phyloP scores from a whole-genome alignment of 2,329 filamentous ascomycete species.

The Cercospora zeae-maydis region DNA sequence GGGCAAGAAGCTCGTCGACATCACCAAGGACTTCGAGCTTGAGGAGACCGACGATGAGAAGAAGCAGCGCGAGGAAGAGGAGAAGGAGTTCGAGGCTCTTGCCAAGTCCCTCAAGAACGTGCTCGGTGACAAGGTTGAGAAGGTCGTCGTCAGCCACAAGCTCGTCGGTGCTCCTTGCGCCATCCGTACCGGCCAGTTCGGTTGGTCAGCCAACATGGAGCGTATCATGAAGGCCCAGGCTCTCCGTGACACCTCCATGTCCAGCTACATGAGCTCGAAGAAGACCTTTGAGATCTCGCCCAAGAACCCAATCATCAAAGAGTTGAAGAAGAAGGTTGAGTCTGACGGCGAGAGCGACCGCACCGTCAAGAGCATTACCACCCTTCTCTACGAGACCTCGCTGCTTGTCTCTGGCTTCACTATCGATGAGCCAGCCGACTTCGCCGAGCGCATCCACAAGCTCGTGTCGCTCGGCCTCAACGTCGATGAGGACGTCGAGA shows the following conservation, averaged over 20 bases:
- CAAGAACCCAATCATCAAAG: slow-evolving; percentile 94
- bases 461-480: slow-evolving; percentile 96
- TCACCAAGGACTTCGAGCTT: slow-evolving; percentile 99
- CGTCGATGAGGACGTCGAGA: slow-evolving; percentile 89
- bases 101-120: slow-evolving; percentile 99
- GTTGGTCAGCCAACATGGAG: slow-evolving; percentile 99
- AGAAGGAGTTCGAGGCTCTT: slow-evolving; percentile 95
- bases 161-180: slow-evolving; percentile 89
- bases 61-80: slow-evolving; percentile 86
- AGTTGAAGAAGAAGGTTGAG: slow-evolving; percentile 99
- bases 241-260: slow-evolving; percentile 99
- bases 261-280: slow-evolving; percentile 99
- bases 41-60: slow-evolving; percentile 99
- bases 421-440: slow-evolving; percentile 96
- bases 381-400: slow-evolving; percentile 97
- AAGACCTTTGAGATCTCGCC: slow-evolving; percentile 99
- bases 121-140: slow-evolving; percentile 98
- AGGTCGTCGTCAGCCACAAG: slow-evolving; percentile 99
- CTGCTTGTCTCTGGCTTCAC: slow-evolving; percentile 98
- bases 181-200: slow-evolving; percentile 99
- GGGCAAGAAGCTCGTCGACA: slow-evolving; percentile 99
- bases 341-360: slow-evolving; percentile 95
- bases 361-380: slow-evolving; percentile 98
- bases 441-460: slow-evolving; percentile 99
- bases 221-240: slow-evolving; percentile 99